Conservation (phyloP, 345 rosid genomes). For the Brassica juncea region DNA sequence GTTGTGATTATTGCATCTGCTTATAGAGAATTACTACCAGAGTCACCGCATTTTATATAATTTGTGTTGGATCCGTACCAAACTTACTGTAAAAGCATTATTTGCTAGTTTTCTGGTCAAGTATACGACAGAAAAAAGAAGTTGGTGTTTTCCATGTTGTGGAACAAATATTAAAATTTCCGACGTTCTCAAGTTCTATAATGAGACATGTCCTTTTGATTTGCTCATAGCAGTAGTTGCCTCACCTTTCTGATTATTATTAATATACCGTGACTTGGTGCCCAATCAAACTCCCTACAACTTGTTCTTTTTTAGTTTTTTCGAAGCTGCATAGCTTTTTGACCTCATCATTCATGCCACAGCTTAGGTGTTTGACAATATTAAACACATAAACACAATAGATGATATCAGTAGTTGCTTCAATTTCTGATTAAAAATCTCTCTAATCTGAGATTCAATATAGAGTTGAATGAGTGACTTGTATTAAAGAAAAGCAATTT, state of each 20-base stretch:
- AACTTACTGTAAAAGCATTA: not conserved
- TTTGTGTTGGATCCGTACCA: not conserved
- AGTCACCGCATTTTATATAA: not conserved
- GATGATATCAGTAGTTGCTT: not conserved
- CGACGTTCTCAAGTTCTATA: not conserved
- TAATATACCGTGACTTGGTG: conserved; percentile 20
- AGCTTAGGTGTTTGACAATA: conserved; percentile 11
- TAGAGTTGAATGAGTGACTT: not conserved
- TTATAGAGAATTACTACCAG: not conserved
- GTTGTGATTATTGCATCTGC: not conserved
- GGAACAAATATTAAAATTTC: not conserved
- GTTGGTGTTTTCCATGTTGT: conserved; percentile 7
- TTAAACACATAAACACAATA: not conserved
- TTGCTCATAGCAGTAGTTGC: conserved; percentile 25
- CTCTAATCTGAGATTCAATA: not conserved
- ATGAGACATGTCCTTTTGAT: not conserved
- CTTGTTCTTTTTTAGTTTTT: not conserved
- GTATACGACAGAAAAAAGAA: not conserved
- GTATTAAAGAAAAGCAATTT: not conserved
- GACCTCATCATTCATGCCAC: not conserved
- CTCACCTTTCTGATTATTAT: conserved; percentile 10
- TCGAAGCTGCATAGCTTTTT: not conserved
- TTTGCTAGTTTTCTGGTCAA: not conserved
- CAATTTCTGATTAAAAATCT: not conserved
- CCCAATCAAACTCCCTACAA: conserved; percentile 5